Conservation (phyloP, 208 protist species). For the Trypanosomatidae sp. region DNA sequence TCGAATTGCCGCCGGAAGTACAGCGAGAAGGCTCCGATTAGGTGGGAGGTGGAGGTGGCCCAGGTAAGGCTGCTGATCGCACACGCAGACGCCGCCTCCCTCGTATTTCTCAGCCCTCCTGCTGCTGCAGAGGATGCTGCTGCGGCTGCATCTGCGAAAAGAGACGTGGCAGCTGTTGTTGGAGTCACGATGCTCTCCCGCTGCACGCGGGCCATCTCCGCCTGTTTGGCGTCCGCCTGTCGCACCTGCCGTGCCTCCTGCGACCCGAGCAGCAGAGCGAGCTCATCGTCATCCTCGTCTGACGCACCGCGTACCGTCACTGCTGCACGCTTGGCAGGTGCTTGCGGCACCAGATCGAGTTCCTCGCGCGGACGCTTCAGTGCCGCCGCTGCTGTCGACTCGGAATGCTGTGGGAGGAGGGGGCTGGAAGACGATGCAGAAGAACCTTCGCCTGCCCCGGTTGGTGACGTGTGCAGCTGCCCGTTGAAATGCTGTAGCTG, state of each 20-base stretch:
- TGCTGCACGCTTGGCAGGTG: background rate
- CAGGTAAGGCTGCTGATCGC: conserved; percentile 50
- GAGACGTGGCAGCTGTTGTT: too few relatives aligned
- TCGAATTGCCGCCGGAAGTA: conserved; percentile 73
- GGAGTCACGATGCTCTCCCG: conserved; percentile 4
- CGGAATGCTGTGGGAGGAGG: too few relatives aligned
- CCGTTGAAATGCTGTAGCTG: too few relatives aligned
- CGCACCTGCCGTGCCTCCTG: conserved; percentile 44
- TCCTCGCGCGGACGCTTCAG: conserved; percentile 3
- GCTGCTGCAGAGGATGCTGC: too few relatives aligned
- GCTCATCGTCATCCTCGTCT: conserved; percentile 63
- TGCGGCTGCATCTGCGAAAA: too few relatives aligned
- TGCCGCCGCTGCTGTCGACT: background rate
- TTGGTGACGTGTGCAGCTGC: too few relatives aligned
- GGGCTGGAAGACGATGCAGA: too few relatives aligned
- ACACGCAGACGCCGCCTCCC: background rate
- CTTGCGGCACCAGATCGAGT: background rate
- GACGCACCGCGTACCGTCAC: conserved; percentile 4
- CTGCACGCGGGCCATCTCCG: background rate
- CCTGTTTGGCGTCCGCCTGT: conserved; percentile 25
- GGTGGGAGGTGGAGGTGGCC: conserved; percentile 36
- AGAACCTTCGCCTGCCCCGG: too few relatives aligned
- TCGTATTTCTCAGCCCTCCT: too few relatives aligned
- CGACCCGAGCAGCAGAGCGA: conserved; percentile 69
- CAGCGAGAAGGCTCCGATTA: conserved; percentile 25